phyloP scores from a whole-genome alignment of 2,329 filamentous ascomycete species.

The Alternaria rosae region DNA sequence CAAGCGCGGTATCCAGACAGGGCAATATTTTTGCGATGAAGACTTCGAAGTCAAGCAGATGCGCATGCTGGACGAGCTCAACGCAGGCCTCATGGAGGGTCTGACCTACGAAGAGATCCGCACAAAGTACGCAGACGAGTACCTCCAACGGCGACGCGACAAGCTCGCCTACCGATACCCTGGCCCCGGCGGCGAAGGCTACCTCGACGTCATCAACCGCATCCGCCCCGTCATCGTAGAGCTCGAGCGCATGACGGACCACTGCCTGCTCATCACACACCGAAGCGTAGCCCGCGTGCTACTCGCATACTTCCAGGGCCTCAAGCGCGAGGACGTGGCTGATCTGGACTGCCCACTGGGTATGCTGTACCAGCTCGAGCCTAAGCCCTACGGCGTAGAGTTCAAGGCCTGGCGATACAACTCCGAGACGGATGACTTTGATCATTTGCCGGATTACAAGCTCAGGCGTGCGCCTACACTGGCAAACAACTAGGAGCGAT shows the following conservation, averaged over 20 bases:
- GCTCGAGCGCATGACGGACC: slow-evolving; percentile 95
- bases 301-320: slow-evolving; percentile 94
- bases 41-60: slow-evolving; percentile 94
- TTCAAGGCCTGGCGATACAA: slow-evolving; percentile 97
- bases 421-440: slow-evolving; percentile 77
- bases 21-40: slow-evolving; percentile 91
- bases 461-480: slow-evolving; percentile 63
- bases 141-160: slow-evolving; percentile 76
- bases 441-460: slow-evolving; percentile 84
- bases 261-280: slow-evolving; percentile 90
- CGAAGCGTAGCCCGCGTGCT: slow-evolving; percentile 90
- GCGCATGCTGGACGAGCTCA: slow-evolving; percentile 97
- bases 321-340: slow-evolving; percentile 89
- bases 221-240: slow-evolving; percentile 95
- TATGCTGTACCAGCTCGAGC: slow-evolving; percentile 93
- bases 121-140: slow-evolving; percentile 80
- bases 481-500: slow-evolving; percentile 21
- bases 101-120: slow-evolving; percentile 94
- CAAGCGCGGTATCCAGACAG: slow-evolving; percentile 85
- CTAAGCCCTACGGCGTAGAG: slow-evolving; percentile 96
- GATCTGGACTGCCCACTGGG: slow-evolving; percentile 93
- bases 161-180: slow-evolving; percentile 98
- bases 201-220: slow-evolving; percentile 95
- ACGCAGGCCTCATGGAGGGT: slow-evolving; percentile 90
- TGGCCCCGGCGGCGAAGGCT: slow-evolving; percentile 93